Conservation (phyloP, 140 eudicot species). For the Senecio squalidus region DNA sequence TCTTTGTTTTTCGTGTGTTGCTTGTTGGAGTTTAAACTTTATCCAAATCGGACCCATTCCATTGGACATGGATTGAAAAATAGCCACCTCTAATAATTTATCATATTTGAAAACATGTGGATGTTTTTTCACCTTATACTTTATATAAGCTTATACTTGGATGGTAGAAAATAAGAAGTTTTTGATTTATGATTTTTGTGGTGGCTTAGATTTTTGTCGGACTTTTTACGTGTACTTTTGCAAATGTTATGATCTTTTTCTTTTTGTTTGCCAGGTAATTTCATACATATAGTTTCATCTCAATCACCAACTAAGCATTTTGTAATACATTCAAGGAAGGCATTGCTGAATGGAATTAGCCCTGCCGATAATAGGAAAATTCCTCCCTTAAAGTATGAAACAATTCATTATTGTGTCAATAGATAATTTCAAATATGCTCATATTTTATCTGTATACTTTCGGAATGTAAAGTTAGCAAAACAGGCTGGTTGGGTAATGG, state of each 20-base stretch:
- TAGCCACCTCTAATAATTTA: not conserved
- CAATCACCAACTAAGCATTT: slow-evolving; percentile 91
- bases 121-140: not conserved
- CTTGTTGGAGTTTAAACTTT: too few species aligned
- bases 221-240: slow-evolving; percentile 10
- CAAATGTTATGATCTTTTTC: slow-evolving; percentile 1
- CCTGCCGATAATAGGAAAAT: slow-evolving; percentile 90
- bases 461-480: not conserved
- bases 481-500: not conserved
- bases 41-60: too few species aligned
- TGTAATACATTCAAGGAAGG: slow-evolving; percentile 88
- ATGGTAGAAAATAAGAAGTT: slow-evolving; percentile 1
- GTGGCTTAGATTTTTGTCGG: not conserved
- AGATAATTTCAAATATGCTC: slow-evolving; percentile 6
- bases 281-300: slow-evolving; percentile 84
- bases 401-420: slow-evolving; percentile 11
- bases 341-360: slow-evolving; percentile 93
- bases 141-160: too few species aligned
- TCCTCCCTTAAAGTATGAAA: slow-evolving; percentile 86
- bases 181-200: not conserved
- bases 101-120: too few species aligned
- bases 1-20: too few species aligned
- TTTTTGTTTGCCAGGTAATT: slow-evolving; percentile 73
- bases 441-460: not conserved
- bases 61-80: too few species aligned